Percentiles rank a stretch among this genome's conserved stretches.
Evolutionary conservation across 2,329 filamentous ascomycete genomes (phyloP).

Genomic region (Alternaria incomplexa): DNA sequence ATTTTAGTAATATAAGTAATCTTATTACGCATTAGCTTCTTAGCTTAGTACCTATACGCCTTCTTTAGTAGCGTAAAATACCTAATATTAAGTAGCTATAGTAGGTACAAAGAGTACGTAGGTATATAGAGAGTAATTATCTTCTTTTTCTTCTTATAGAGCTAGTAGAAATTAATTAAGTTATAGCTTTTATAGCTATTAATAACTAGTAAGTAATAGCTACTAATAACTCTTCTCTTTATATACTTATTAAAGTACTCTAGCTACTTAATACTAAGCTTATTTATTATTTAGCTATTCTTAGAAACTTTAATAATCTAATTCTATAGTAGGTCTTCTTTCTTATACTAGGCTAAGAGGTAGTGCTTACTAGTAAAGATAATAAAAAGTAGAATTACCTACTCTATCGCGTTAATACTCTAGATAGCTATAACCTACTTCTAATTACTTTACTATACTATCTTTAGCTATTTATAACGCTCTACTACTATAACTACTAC

Average conservation of each 20-base stretch:
- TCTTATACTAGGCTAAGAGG: not conserved
- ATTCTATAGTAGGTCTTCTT: not conserved
- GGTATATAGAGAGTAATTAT: conserved; percentile 1
- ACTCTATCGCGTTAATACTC: not conserved
- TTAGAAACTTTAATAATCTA: not conserved
- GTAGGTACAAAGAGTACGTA: not conserved
- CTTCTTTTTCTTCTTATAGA: conserved; percentile 6
- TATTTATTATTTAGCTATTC: not conserved
- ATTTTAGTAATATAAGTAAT: too few species aligned
- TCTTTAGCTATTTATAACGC: too few species aligned
- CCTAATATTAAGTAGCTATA: not conserved
- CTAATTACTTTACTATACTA: not conserved
- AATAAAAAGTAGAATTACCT: not conserved
- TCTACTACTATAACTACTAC: too few species aligned
- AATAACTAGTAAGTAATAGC: conserved; percentile 5
- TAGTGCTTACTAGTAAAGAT: not conserved
- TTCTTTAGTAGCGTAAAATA: not conserved
- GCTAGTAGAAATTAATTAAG: conserved; percentile 3
- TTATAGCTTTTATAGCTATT: conserved; percentile 12
- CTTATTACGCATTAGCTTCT: not conserved
- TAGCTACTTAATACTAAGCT: not conserved
- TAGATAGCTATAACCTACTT: not conserved
- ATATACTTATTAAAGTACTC: conserved; percentile 5
- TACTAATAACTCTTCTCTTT: not conserved
- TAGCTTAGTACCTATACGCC: not conserved